Base-by-base conservation (phyloP, 2,329 filamentous ascomycete genomes). In the Shiraia bambusicola region DNA sequence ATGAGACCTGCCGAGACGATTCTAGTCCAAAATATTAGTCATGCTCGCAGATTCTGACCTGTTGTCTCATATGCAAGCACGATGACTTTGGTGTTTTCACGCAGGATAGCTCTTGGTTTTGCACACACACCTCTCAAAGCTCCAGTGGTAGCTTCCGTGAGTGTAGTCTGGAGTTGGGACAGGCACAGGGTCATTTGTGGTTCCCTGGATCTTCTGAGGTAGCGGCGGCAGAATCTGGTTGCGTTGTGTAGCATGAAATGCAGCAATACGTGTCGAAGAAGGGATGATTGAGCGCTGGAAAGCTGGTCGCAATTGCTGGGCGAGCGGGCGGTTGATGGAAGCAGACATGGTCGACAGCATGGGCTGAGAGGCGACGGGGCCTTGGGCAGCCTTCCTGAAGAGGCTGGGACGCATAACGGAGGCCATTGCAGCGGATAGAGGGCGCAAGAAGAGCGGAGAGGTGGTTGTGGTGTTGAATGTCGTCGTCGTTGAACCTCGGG, bases 101-200 rank as follows among this genome's bases (percentile, higher is more conserved):
- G 6, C 12, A 4, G 4, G 6, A 15, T 29, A 29, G 14, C 11
- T 35, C 13, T 28, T 26, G 13, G 22, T 26, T 9, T 17, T 22
- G 19, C 19, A 22, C 35, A 52, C 52, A 42, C 66, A 82, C 79
- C 83, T 77, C 79, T 98, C 93, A 65, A 95, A 95, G 47, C 87
- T 88, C 93, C 93, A 98, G 81, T 98, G 93, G 78, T 97, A 98
- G 72, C 87, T 94, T 60, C 93, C 93, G 75, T 98, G 88, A 41
- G 83, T 76, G 29, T 92, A 83, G 58, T 80, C 82, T 38, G 88
- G 73, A 15, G 80, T 67, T 32, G 90, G 91, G 16, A 95, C 72
- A 28, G 81, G 82, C 24, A 81, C 87, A 41, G 93, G 82, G 65
- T 97, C 91, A 74, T 98, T 98, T 67, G 91, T 79, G 59, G 81